Base-by-base conservation (phyloP, 371 early-diverging fungal species). In the Saksenaea vasiformis region DNA sequence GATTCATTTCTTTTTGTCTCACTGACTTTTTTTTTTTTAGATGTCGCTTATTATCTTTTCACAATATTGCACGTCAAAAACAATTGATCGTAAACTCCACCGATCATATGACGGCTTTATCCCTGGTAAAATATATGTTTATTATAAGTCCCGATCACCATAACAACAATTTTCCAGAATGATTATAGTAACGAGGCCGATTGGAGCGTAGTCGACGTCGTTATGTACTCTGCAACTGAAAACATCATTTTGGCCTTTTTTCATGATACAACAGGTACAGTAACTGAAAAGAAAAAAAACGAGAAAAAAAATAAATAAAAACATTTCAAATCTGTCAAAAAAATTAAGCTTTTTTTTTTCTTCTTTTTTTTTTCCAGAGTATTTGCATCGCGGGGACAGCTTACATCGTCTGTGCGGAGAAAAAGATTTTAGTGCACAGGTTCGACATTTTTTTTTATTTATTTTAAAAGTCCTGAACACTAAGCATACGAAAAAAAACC, bases 191-290 rank as follows among this genome's bases (percentile, higher is more conserved):
- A 35, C 26, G 57, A 62, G 63, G 62, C 69, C 27, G 75, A 76
- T 13, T 87, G 79, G 70, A 72, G 73, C 62, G 74, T 87, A 17
- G 65, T 87, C 26, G 78, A 87, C 60, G 66, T 85, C 0, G 85
- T 83, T 17, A 76, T 85, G 71, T 83, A 85, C 37, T 76, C 81
- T 56, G 84, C 80, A 35, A 81, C 84, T 17, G 73, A 87, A 53
- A 70, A 79, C 17, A 72, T 83, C 17, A 74, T 85, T 7, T 72
- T 87, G 5, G 79, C 79, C 0, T 85, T 83, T 61, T 87, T 85
- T 65, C 85, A 87, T 58, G 51, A 47, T 22, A 47, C 51, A 22
- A 47, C 51, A 47, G 51, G 51, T 47, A 47, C n/a, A 10, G 51
- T 22, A 19, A 47, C 19, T 2, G 2, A 22, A 47, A 22, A 17